Percentiles rank a stretch among this genome's conserved stretches.
These are phyloP conservation scores for Lodderomyces jiufengensis DNA, from an alignment of 1,139 yeast species.

Conservation along the genomic window DNA sequence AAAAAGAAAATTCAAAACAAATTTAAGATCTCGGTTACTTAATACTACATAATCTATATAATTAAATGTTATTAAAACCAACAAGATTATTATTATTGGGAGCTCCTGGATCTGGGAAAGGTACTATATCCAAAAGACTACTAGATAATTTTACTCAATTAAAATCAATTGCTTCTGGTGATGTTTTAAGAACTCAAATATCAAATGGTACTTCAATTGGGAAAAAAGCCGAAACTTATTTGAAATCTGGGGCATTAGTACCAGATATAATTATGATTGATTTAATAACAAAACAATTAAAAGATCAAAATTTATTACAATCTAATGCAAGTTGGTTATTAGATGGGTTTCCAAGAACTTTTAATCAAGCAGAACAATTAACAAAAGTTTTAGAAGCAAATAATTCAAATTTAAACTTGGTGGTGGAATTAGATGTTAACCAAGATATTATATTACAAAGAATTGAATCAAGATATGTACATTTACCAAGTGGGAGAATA, in stretches of 20 bases:
- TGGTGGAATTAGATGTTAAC: constrained; percentile 82
- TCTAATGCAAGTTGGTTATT: constrained; percentile 60
- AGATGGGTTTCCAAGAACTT: constrained; percentile 90
- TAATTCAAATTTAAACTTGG: constrained; percentile 55
- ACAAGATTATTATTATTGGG: constrained; percentile 72
- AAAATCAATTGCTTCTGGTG: constrained; percentile 76
- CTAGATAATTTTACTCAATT: constrained; percentile 49
- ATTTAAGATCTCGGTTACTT: neutral
- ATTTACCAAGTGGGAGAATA: constrained; percentile 77
- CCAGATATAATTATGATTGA: constrained; percentile 70
- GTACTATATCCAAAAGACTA: constrained; percentile 74
- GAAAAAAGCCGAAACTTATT: constrained; percentile 49
- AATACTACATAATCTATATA: no score
- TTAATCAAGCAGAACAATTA: constrained; percentile 62
- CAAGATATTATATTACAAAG: constrained; percentile 73
- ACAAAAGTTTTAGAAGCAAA: constrained; percentile 41
- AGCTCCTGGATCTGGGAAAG: constrained; percentile 95
- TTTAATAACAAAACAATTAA: constrained; percentile 52
- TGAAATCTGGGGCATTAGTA: constrained; percentile 61
- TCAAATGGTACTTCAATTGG: constrained; percentile 56
- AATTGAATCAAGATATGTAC: constrained; percentile 84
- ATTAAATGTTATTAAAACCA: constrained; percentile 34
- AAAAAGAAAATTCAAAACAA: neutral
- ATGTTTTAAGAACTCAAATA: constrained; percentile 69
- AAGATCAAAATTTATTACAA: constrained; percentile 43